These are phyloP conservation scores for Irpex sp. DNA, from an alignment of 1,284 basidiomycete genomes.

Conservation along the genomic window DNA sequence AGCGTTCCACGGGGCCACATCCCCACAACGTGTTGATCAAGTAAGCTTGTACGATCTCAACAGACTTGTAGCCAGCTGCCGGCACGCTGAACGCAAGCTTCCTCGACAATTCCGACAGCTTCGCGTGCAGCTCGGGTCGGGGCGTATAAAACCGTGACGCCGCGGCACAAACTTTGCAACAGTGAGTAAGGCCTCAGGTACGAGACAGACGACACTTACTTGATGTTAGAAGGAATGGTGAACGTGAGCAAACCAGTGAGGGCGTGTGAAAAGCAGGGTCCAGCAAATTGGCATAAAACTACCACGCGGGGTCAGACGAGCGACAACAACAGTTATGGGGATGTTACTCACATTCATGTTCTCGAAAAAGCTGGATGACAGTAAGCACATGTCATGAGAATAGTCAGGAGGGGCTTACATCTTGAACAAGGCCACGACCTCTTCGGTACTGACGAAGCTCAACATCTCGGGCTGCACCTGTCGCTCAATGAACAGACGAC, in stretches of 20 bases:
- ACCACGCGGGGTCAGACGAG: conserved; percentile 5
- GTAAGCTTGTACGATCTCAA: conserved; percentile 94
- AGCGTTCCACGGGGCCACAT: conserved; percentile 88
- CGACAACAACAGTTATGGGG: background rate
- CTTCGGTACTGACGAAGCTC: conserved; percentile 77
- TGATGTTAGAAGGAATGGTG: conserved; percentile 89
- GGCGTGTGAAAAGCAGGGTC: conserved; percentile 90
- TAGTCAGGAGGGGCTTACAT: conserved; percentile 55
- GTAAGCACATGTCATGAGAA: conserved; percentile 12
- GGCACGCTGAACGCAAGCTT: conserved; percentile 91
- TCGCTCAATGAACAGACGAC: conserved; percentile 85
- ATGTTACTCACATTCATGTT: conserved; percentile 61
- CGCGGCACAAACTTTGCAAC: conserved; percentile 81
- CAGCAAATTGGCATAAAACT: conserved; percentile 74
- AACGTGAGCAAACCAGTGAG: conserved; percentile 85
- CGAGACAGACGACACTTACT: conserved; percentile 51
- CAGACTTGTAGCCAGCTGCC: conserved; percentile 86
- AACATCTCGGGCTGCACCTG: conserved; percentile 90
- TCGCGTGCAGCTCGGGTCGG: conserved; percentile 80
- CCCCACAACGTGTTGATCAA: conserved; percentile 82
- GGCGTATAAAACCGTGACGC: conserved; percentile 87
- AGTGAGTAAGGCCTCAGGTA: background rate
- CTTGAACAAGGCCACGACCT: conserved; percentile 87
- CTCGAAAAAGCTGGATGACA: conserved; percentile 60
- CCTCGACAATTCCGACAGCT: conserved; percentile 81